phyloP scores from a whole-genome alignment of 768 basidiomycete genomes.

The Sutorius australiensis region DNA sequence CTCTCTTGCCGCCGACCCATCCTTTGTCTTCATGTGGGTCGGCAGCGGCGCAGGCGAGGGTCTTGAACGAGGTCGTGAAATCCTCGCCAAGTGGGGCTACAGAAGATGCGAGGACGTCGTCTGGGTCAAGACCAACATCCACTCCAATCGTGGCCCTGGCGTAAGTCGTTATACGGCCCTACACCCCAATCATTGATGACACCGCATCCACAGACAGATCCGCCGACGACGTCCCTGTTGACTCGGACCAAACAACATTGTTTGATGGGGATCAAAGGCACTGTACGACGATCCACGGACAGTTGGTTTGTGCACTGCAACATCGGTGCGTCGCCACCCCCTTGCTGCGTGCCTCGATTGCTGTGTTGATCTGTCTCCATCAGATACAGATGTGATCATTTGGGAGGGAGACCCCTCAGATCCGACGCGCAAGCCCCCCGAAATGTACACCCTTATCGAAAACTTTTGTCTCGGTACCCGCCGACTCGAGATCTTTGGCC shows the following conservation, averaged over 20 bases:
- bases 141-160: constrained; percentile 67
- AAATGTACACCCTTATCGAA: constrained; percentile 94
- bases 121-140: constrained; percentile 91
- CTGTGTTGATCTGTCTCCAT: not conserved
- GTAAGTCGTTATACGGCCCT: constrained; percentile 38
- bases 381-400: constrained; percentile 94
- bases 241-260: constrained; percentile 95
- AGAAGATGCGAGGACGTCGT: constrained; percentile 96
- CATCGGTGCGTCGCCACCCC: constrained; percentile 57
- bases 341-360: not conserved
- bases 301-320: constrained; percentile 98
- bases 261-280: constrained; percentile 95
- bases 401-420: constrained; percentile 92
- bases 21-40: constrained; percentile 95
- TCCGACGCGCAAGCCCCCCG: constrained; percentile 85
- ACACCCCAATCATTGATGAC: not conserved
- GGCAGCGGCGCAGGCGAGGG: constrained; percentile 89
- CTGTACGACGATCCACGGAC: constrained; percentile 91
- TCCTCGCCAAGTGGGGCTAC: constrained; percentile 93
- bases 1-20: constrained; percentile 81
- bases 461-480: constrained; percentile 95
- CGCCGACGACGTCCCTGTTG: constrained; percentile 79
- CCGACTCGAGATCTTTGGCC: constrained; percentile 86
- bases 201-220: constrained; percentile 57
- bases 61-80: constrained; percentile 85